Conservation (phyloP, 2,329 filamentous ascomycete genomes). For the Alternaria sp. region DNA sequence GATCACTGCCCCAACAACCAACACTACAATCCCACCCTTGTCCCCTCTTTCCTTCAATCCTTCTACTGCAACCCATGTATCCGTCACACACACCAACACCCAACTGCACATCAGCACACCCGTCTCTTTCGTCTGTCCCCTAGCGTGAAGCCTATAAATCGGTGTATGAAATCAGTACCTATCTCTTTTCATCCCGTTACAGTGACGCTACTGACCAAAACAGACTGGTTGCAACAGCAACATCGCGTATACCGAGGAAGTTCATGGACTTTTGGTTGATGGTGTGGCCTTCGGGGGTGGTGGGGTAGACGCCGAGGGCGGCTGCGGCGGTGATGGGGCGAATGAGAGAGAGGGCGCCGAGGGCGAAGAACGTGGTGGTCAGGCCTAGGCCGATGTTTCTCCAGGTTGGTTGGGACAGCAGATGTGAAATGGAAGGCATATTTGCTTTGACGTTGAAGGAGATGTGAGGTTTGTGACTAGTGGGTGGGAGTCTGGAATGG, state of each 20-base stretch:
- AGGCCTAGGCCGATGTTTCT: conserved; percentile 15
- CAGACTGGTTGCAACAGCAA: conserved; percentile 5
- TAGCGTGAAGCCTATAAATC: not conserved
- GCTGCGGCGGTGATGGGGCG: not conserved
- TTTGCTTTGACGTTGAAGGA: not conserved
- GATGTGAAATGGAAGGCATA: not conserved
- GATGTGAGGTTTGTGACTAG: too few species aligned
- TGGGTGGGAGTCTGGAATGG: not conserved
- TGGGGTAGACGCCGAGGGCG: conserved; percentile 8
- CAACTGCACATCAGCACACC: not conserved
- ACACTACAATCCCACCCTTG: not conserved
- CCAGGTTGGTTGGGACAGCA: conserved; percentile 3
- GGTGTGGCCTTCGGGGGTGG: conserved; percentile 7
- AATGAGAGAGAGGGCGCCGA: conserved; percentile 7
- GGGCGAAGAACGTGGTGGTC: conserved; percentile 11
- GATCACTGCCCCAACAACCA: not conserved
- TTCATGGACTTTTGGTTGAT: conserved; percentile 15
- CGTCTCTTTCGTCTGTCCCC: not conserved
- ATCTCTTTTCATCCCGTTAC: too few species aligned
- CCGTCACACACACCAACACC: not conserved
- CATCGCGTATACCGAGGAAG: conserved; percentile 20
- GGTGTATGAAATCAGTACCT: too few species aligned
- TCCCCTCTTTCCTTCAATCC: not conserved
- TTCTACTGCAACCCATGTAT: not conserved
- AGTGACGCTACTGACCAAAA: not conserved